Percentiles rank a stretch among this genome's conserved stretches.
Evolutionary conservation across 495 filamentous ascomycete species (phyloP).

Genomic region (Penicillium flavigenum): DNA sequence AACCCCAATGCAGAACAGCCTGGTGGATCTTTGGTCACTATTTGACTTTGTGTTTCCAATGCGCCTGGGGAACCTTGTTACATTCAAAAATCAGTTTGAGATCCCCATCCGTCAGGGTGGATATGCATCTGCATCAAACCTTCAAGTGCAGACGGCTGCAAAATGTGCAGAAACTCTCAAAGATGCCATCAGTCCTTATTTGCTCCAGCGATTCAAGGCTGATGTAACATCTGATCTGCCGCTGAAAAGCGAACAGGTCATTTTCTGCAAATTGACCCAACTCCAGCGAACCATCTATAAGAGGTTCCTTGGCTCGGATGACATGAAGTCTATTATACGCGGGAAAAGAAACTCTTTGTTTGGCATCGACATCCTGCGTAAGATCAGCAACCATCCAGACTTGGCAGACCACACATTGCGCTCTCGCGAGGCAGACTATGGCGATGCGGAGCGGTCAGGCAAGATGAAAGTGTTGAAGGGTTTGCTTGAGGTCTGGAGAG

Average conservation of each 20-base stretch:
- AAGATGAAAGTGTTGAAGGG: slow-evolving; percentile 93
- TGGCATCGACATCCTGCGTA: slow-evolving; percentile 87
- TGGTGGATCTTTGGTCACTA: slow-evolving; percentile 93
- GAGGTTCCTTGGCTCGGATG: slow-evolving; percentile 74
- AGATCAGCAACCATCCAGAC: slow-evolving; percentile 97
- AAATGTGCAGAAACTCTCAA: slow-evolving; percentile 89
- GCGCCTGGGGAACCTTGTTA: slow-evolving; percentile 86
- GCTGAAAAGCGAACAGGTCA: slow-evolving; percentile 89
- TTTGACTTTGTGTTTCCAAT: slow-evolving; percentile 97
- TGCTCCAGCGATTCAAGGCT: slow-evolving; percentile 89
- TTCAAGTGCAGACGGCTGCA: slow-evolving; percentile 87
- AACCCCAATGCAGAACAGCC: slow-evolving; percentile 96
- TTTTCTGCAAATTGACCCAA: slow-evolving; percentile 88
- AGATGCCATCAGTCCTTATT: slow-evolving; percentile 85
- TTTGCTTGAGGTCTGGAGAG: slow-evolving; percentile 81
- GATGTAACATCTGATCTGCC: slow-evolving; percentile 93
- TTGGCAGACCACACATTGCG: slow-evolving; percentile 64
- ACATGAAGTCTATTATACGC: slow-evolving; percentile 73
- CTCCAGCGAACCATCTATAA: slow-evolving; percentile 75
- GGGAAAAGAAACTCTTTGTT: slow-evolving; percentile 76
- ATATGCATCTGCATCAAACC: slow-evolving; percentile 88
- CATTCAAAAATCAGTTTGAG: slow-evolving; percentile 86
- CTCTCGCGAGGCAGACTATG: slow-evolving; percentile 65
- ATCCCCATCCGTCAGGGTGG: slow-evolving; percentile 88
- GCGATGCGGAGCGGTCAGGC: slow-evolving; percentile 70